These are phyloP conservation scores for Pseudonitzschia pungens DNA, from an alignment of 108 stramenopile genomes.

Conservation along the genomic window DNA sequence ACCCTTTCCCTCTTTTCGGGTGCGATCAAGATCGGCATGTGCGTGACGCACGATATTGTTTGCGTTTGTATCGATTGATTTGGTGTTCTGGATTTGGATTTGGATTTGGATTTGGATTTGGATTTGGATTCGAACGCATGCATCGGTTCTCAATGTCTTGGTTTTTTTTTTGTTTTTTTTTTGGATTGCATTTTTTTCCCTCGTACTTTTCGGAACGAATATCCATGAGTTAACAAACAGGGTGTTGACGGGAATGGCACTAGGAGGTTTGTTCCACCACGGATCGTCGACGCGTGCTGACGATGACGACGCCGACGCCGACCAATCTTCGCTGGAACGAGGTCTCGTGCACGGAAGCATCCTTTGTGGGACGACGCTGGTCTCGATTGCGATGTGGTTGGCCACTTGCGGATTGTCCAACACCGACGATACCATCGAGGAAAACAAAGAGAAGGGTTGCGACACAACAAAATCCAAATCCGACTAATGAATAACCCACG, in stretches of 20 bases:
- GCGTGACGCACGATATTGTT: not conserved
- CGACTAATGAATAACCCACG: too few relatives aligned
- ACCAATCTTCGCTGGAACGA: not conserved
- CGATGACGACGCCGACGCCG: not conserved
- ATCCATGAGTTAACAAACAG: not conserved
- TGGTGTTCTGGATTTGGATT: too few relatives aligned
- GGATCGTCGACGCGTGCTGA: not conserved
- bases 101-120: too few relatives aligned
- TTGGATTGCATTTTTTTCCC: too few relatives aligned
- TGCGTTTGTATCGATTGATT: not conserved
- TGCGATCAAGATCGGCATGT: constrained; percentile 10
- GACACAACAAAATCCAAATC: too few relatives aligned
- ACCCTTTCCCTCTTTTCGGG: not conserved
- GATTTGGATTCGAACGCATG: too few relatives aligned
- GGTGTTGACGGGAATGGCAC: constrained; percentile 6
- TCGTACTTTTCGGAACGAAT: too few relatives aligned
- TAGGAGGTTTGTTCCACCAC: not conserved
- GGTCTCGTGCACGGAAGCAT: not conserved
- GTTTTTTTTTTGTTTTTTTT: too few relatives aligned
- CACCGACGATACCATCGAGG: too few relatives aligned
- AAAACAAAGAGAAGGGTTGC: too few relatives aligned
- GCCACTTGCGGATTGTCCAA: too few relatives aligned
- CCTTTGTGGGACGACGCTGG: not conserved
- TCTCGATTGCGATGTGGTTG: not conserved
- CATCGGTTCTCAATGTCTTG: too few relatives aligned